Percentiles rank a stretch among this genome's conserved stretches.
Conservation (phyloP, 1,284 basidiomycete genomes). For the Polyporus tsugae region DNA sequence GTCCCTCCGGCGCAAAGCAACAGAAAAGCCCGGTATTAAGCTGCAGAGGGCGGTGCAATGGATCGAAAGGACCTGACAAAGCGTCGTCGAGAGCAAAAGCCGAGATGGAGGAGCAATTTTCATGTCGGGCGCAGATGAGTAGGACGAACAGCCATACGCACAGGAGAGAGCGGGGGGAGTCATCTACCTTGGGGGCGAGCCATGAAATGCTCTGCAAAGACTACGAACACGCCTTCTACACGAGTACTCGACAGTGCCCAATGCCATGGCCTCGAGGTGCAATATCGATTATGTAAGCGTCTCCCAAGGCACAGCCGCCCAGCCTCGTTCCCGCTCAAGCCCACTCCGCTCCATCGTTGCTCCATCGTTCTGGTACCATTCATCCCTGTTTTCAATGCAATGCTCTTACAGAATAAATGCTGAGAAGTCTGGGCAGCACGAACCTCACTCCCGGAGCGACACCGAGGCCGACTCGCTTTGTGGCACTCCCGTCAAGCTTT, state of each 20-base stretch:
- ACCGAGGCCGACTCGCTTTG: background rate
- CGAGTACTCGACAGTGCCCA: slow-evolving; percentile 30
- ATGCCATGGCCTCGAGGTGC: slow-evolving; percentile 17
- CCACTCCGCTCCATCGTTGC: slow-evolving; percentile 7
- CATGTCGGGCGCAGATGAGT: slow-evolving; percentile 28
- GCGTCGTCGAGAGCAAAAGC: slow-evolving; percentile 26
- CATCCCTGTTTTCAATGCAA: background rate
- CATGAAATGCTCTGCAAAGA: slow-evolving; percentile 43
- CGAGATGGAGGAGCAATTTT: slow-evolving; percentile 28
- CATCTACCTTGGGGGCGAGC: slow-evolving; percentile 36
- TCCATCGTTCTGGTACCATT: no score
- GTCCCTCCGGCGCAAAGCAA: slow-evolving; percentile 31
- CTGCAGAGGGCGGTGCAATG: slow-evolving; percentile 33
- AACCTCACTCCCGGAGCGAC: background rate
- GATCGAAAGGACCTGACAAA: slow-evolving; percentile 26
- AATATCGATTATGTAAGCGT: slow-evolving; percentile 23
- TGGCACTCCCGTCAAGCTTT: background rate
- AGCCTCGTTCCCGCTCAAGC: slow-evolving; percentile 16
- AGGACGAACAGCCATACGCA: slow-evolving; percentile 38
- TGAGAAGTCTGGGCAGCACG: background rate
- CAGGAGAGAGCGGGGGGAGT: slow-evolving; percentile 38
- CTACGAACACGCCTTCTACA: slow-evolving; percentile 44
- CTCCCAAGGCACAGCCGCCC: slow-evolving; percentile 28
- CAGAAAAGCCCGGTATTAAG: slow-evolving; percentile 35
- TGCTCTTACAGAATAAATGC: background rate